phyloP scores from a whole-genome alignment of 352 stramenopile genomes.

The Pythium plurisporium region DNA sequence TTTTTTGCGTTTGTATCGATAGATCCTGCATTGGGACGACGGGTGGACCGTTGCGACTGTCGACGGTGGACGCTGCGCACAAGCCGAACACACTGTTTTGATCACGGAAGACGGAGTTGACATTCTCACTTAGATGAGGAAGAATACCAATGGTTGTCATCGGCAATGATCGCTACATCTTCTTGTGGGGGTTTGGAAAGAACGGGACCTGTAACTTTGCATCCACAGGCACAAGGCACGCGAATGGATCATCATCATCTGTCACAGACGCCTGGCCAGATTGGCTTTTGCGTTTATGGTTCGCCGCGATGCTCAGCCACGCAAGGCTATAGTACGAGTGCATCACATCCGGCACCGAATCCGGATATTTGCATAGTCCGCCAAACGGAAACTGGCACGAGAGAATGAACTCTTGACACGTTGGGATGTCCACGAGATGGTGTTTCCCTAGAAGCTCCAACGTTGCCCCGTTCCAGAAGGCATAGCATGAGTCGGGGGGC shows the following conservation, averaged over 20 bases:
- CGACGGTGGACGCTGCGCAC: slow-evolving; percentile 91
- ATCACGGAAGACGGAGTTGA: slow-evolving; percentile 94
- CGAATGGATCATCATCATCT: slow-evolving; percentile 9
- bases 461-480: slow-evolving; percentile 91
- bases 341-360: slow-evolving; percentile 83
- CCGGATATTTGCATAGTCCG: slow-evolving; percentile 82
- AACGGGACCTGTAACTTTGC: slow-evolving; percentile 78
- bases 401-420: slow-evolving; percentile 71
- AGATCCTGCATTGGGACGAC: slow-evolving; percentile 93
- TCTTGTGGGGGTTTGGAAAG: slow-evolving; percentile 37
- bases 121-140: slow-evolving; percentile 83
- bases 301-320: slow-evolving; percentile 84
- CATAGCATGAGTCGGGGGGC: slow-evolving; percentile 86
- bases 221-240: slow-evolving; percentile 46
- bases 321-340: slow-evolving; percentile 90
- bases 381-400: slow-evolving; percentile 82
- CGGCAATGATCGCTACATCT: background rate
- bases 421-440: slow-evolving; percentile 67
- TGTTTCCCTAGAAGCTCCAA: slow-evolving; percentile 76
- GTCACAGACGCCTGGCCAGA: slow-evolving; percentile 4
- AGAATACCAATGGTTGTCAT: background rate
- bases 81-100: slow-evolving; percentile 98
- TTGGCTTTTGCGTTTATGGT: slow-evolving; percentile 11
- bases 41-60: slow-evolving; percentile 95
- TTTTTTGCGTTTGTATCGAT: background rate